Evolutionary conservation across 148 eudicot genomes (phyloP).

Genomic region (Rhododendron molle): DNA sequence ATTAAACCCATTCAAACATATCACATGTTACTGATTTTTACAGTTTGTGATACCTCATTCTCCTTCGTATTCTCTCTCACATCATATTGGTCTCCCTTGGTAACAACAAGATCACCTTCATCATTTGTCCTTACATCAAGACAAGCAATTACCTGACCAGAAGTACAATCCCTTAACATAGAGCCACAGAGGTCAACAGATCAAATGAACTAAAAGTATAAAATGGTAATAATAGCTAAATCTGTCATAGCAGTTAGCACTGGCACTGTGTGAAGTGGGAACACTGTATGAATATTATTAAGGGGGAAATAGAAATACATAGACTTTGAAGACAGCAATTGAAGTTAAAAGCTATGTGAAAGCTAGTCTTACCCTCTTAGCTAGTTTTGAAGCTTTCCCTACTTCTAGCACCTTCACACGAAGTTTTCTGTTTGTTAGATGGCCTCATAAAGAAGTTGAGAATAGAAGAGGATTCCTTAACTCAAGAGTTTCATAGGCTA

Average conservation of each 20-base stretch:
- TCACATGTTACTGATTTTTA: background rate
- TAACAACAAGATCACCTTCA: constrained; percentile 94
- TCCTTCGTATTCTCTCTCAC: constrained; percentile 78
- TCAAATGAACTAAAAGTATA: background rate
- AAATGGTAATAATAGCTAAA: background rate
- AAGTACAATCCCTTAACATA: background rate
- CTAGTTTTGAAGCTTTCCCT: constrained; percentile 85
- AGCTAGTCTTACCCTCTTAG: constrained; percentile 68
- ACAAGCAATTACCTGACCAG: constrained; percentile 87
- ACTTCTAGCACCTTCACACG: constrained; percentile 58
- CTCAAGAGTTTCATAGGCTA: constrained; percentile 26
- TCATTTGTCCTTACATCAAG: constrained; percentile 98
- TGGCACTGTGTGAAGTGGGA: background rate
- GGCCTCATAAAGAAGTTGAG: background rate
- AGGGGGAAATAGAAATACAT: background rate
- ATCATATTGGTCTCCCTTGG: constrained; percentile 99
- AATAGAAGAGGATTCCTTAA: background rate
- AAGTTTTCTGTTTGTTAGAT: constrained; percentile 37
- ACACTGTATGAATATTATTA: background rate
- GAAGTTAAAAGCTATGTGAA: background rate
- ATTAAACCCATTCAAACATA: background rate
- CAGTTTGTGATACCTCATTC: constrained; percentile 57
- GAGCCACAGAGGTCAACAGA: background rate
- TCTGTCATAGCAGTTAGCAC: background rate
- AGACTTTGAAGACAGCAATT: background rate